Evolutionary conservation across 2,329 filamentous ascomycete species (phyloP).

Genomic region (Nigrograna mackinnonii): DNA sequence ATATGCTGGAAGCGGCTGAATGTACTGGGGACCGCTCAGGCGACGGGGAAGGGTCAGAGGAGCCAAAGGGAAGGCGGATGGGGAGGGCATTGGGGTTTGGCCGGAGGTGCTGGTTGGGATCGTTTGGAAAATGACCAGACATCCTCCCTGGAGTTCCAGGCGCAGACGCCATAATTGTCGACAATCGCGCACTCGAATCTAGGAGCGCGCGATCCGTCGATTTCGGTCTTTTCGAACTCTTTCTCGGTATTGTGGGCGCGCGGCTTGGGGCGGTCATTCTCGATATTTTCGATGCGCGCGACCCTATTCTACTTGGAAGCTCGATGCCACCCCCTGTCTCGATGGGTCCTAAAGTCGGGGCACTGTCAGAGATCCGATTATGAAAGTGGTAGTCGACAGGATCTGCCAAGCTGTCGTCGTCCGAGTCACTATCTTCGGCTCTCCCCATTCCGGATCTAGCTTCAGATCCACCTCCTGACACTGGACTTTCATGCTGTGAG

Average conservation of each 20-base stretch:
- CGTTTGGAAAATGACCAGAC: slow-evolving; percentile 11
- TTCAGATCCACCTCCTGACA: slow-evolving; percentile 13
- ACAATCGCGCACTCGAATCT: slow-evolving; percentile 24
- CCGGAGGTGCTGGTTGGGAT: slow-evolving; percentile 24
- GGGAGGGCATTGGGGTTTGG: slow-evolving; percentile 24
- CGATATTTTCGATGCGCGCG: slow-evolving; percentile 54
- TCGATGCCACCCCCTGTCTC: slow-evolving; percentile 64
- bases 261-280: slow-evolving; percentile 28
- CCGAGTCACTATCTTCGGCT: slow-evolving; percentile 45
- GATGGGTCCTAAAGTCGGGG: slow-evolving; percentile 64
- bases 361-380: slow-evolving; percentile 51
- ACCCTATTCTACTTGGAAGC: slow-evolving; percentile 65
- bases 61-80: slow-evolving; percentile 41
- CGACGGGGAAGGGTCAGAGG: slow-evolving; percentile 36
- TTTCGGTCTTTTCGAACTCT: slow-evolving; percentile 62
- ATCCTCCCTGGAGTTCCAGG: slow-evolving; percentile 15
- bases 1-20: slow-evolving; percentile 40
- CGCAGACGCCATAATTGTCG: slow-evolving; percentile 29
- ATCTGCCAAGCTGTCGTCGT: slow-evolving; percentile 46
- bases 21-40: slow-evolving; percentile 37
- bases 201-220: slow-evolving; percentile 32
- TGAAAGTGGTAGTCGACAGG: slow-evolving; percentile 45
- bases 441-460: slow-evolving; percentile 37
- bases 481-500: slow-evolving; percentile 12
- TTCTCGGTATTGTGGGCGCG: slow-evolving; percentile 62